Evolutionary conservation across 1,284 basidiomycete genomes (phyloP), one percentile per base, ranked within the genome.

Genomic region (Ganoderma resinaceum): DNA sequence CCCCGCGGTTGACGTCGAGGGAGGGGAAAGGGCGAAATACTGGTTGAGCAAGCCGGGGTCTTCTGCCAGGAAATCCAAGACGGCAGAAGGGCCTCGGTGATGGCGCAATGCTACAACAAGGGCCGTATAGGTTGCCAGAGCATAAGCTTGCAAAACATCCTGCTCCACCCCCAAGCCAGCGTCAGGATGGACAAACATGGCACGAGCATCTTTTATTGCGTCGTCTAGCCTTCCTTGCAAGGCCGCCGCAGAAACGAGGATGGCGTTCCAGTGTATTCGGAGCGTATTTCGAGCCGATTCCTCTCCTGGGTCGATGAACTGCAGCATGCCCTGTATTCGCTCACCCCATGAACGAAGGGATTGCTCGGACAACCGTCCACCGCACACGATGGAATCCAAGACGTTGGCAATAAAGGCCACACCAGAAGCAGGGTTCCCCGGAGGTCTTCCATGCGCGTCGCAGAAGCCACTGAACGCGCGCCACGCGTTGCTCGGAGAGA

Each of bases 41-140:
- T 76, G 68, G 4, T 77, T 78, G n/a, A 87, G 68, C 65, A 72
- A 74, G 0, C 70, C 62, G 86, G 84, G 87, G 46, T 88, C 80
- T 37, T 77, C 70, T 59, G 83, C 72, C 53, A 90, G 70, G 52
- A 85, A 80, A 49, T 86, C 82, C 37, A 90, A 74, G 29, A 82
- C 82, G 16, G 77, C 78, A n/a, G 75, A 43, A 20, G 81, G 73
- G 65, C 81, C 82, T 26, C 76, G 76, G 66, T 80, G 78, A 52
- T 80, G 78, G 55, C 78, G 77, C 26, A 81, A 76, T 16, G 84
- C 82, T n/a, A 78, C 75, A 33, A 86, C 65, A 46, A 89, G 74
- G 58, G 80, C 77, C 43, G 82, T 79, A 70, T 84, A 86, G 29
- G 83, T 69, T 31, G 82, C 73, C 35, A 73, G 62, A 16, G 60